Evolutionary conservation across 257 asterid genomes (phyloP).

Genomic region (Solanum medicagineum): DNA sequence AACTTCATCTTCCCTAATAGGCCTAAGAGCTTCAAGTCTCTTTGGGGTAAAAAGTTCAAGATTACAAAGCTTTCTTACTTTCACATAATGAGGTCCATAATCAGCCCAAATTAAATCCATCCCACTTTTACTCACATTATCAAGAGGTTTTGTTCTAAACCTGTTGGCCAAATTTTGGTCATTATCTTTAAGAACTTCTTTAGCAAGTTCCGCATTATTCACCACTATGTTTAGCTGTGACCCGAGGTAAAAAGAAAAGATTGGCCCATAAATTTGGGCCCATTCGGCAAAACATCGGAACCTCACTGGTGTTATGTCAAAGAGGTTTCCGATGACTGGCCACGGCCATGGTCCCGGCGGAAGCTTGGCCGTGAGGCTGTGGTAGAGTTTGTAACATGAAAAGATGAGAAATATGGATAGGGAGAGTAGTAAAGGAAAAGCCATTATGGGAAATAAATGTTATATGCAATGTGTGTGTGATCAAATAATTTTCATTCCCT

Average conservation of each 20-base stretch:
- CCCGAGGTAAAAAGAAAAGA: conserved; percentile 20
- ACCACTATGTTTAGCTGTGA: conserved; percentile 22
- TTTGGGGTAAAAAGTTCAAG: conserved; percentile 64
- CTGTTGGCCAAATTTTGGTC: conserved; percentile 24
- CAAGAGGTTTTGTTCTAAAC: conserved; percentile 9
- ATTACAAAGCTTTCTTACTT: conserved; percentile 71
- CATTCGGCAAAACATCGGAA: conserved; percentile 21
- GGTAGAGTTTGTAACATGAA: conserved; percentile 26
- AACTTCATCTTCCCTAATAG: conserved; percentile 75
- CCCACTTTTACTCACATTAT: conserved; percentile 56
- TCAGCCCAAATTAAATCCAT: conserved; percentile 85
- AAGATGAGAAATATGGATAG: conserved; percentile 12
- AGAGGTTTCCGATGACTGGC: conserved; percentile 24
- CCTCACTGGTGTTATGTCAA: conserved; percentile 12
- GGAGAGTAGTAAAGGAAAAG: conserved; percentile 6
- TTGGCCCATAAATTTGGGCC: conserved; percentile 20
- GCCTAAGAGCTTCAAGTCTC: conserved; percentile 60
- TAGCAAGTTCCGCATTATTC: conserved; percentile 13
- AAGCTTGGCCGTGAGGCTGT: conserved; percentile 23
- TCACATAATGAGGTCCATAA: conserved; percentile 80
- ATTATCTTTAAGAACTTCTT: conserved; percentile 23
- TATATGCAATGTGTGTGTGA: background rate
- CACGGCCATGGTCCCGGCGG: conserved; percentile 25
- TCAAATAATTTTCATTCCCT: background rate
- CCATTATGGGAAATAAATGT: conserved; percentile 12